Conservation (phyloP, 2,329 filamentous ascomycete species). For the Seiridium unicorne region DNA sequence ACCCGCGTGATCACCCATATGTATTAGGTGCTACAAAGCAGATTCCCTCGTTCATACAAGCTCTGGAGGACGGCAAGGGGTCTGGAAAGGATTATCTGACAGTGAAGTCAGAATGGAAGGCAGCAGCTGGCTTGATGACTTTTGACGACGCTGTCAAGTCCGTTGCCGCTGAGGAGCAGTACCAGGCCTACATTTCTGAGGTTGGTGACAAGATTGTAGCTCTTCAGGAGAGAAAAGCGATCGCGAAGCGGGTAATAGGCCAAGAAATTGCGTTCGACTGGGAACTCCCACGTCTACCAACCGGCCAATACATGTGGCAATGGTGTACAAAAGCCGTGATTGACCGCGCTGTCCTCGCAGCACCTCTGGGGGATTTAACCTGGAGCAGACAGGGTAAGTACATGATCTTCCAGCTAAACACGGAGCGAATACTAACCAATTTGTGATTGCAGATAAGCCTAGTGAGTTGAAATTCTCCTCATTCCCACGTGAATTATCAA, state of each 20-base stretch:
- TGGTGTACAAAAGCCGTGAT: slow-evolving; percentile 28
- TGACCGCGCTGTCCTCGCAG: slow-evolving; percentile 30
- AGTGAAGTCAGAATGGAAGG: slow-evolving; percentile 30
- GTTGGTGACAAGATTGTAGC: not conserved
- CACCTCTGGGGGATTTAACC: slow-evolving; percentile 34
- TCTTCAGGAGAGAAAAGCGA: slow-evolving; percentile 1
- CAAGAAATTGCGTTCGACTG: slow-evolving; percentile 30
- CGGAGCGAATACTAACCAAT: not conserved
- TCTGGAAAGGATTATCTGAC: slow-evolving; percentile 23
- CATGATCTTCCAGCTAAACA: slow-evolving; percentile 23
- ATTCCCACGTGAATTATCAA: not conserved
- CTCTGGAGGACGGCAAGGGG: slow-evolving; percentile 19
- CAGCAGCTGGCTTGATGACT: slow-evolving; percentile 25
- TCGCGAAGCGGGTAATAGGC: slow-evolving; percentile 20
- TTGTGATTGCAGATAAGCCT: not conserved
- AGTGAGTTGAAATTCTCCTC: not conserved
- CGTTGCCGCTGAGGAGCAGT: slow-evolving; percentile 22
- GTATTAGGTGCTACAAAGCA: slow-evolving; percentile 34
- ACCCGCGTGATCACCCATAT: slow-evolving; percentile 36
- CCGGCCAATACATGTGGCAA: slow-evolving; percentile 34
- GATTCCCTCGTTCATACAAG: slow-evolving; percentile 24
- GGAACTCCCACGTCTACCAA: slow-evolving; percentile 31
- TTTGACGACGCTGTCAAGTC: slow-evolving; percentile 33
- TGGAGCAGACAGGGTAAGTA: slow-evolving; percentile 29
- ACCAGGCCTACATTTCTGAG: slow-evolving; percentile 18